A percentile compares a stretch with the other conserved stretches of the same genome.
phyloP scores from a whole-genome alignment of 2,329 filamentous ascomycete genomes.

The Alternaria hordeiaustralica region DNA sequence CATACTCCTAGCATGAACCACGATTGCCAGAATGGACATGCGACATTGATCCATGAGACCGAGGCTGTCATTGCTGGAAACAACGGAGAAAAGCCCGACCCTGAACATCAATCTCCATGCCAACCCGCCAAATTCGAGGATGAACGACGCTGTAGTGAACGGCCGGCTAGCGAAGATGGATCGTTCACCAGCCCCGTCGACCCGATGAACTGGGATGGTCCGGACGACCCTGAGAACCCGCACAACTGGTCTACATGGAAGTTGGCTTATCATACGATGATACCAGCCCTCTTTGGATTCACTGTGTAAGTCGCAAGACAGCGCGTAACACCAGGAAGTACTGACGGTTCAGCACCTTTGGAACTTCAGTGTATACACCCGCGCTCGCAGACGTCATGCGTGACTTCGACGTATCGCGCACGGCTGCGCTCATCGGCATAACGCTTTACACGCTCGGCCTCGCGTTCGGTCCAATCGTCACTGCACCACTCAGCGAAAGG shows the following conservation, averaged over 20 bases:
- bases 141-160: neutral
- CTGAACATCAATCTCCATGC: neutral
- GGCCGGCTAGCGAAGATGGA: neutral
- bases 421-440: conserved; percentile 64
- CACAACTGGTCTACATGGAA: conserved; percentile 47
- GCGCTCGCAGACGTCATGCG: conserved; percentile 55
- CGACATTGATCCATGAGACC: neutral
- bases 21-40: neutral
- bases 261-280: conserved; percentile 41
- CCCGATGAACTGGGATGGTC: conserved; percentile 40
- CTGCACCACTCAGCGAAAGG: conserved; percentile 65
- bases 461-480: conserved; percentile 65
- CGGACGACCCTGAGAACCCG: conserved; percentile 47
- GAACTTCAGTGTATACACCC: conserved; percentile 62
- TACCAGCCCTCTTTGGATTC: conserved; percentile 47
- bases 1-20: neutral
- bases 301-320: conserved; percentile 37
- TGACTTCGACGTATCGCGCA: conserved; percentile 63
- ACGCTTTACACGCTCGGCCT: conserved; percentile 67
- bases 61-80: neutral
- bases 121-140: neutral
- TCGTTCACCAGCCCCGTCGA: neutral
- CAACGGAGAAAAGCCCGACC: neutral
- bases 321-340: neutral
- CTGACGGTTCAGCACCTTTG: conserved; percentile 55